phyloP scores from a whole-genome alignment of 1,139 yeast species.

The Waltiozyma sp. region DNA sequence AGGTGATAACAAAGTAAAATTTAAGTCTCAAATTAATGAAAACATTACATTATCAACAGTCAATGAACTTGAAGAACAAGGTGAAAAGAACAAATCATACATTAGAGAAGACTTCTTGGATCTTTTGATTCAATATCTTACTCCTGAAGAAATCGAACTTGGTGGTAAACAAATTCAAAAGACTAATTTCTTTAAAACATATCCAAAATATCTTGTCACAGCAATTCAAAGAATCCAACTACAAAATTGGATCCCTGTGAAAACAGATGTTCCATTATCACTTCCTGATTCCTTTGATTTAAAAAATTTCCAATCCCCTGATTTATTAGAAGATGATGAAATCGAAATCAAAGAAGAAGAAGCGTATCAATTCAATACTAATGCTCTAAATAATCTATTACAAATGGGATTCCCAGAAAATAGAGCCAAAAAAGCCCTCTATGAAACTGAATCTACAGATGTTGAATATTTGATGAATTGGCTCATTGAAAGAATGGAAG shows the following conservation, averaged over 20 bases:
- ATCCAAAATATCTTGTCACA: conserved; percentile 60
- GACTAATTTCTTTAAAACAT: conserved; percentile 47
- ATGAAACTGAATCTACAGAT: conserved; percentile 53
- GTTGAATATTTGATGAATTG: conserved; percentile 85
- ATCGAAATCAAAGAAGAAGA: conserved; percentile 27
- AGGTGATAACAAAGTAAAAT: conserved; percentile 39
- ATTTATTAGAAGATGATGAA: conserved; percentile 32
- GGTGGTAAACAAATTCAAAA: conserved; percentile 40
- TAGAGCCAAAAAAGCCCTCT: conserved; percentile 58
- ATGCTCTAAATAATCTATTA: conserved; percentile 41
- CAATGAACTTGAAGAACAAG: conserved; percentile 29
- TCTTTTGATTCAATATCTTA: conserved; percentile 35
- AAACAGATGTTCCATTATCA: conserved; percentile 61
- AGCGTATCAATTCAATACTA: conserved; percentile 9
- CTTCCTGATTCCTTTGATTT: conserved; percentile 40
- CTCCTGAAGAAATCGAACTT: conserved; percentile 52
- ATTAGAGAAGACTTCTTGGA: conserved; percentile 41
- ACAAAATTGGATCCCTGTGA: conserved; percentile 85
- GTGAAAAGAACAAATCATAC: conserved; percentile 32
- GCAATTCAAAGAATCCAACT: conserved; percentile 74
- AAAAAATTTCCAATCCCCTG: conserved; percentile 23
- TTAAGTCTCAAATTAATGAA: conserved; percentile 52
- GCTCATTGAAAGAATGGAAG: conserved; percentile 85
- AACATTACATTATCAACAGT: conserved; percentile 53
- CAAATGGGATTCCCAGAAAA: conserved; percentile 84